Base-by-base conservation (phyloP, 2,329 filamentous ascomycete genomes). In the Dichotomopilus funicola region DNA sequence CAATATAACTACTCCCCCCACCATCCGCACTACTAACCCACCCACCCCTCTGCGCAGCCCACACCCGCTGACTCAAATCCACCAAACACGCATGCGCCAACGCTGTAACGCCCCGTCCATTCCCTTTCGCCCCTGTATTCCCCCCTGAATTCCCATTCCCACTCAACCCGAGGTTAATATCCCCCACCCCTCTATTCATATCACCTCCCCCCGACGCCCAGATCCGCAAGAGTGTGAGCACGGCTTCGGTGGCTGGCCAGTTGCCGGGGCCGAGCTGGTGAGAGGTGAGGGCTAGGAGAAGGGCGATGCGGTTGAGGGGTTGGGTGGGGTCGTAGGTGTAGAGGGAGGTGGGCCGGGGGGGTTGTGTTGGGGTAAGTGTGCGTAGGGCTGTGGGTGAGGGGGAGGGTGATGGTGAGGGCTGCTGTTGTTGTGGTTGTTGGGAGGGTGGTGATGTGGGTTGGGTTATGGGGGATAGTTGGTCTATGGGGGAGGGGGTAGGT, bases 251-350 rank as follows among this genome's bases (percentile, higher is more conserved):
- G 42, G 54, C 54, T 13, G 56, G 47, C 54, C 57, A 65, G 54
- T 57, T 51, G 13, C 62, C 63, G 38, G 58, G 34, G 12, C 58
- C 56, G 41, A 58, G 58, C 45, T 65, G 63, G 27, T 63, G 60
- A 49, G 51, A 11, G 36, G 47, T 53, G 41, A 65, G 55, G 37
- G 49, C 49, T 27, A 56, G 55, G 47, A 65, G 49, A 1, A 58
- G 45, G 53, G 56, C 38, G 36, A 65, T 57, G 41, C 62, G 57
- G 56, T 65, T 63, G n/a, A 48, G 53, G 9, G 53, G 50, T 51
- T n/a, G 13, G 36, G n/a, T 36, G 31, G 31, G n/a, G 38, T 27
- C 34, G 19, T 19, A 19, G 3, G 55, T 63, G 61, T 41, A 31
- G 27, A n/a, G 31, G n/a, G 12, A 35, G 19, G 40, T 37, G 48